Percentiles rank a stretch among this genome's conserved stretches.
Conservation (phyloP, 257 asterid species). For the Plantago major region DNA sequence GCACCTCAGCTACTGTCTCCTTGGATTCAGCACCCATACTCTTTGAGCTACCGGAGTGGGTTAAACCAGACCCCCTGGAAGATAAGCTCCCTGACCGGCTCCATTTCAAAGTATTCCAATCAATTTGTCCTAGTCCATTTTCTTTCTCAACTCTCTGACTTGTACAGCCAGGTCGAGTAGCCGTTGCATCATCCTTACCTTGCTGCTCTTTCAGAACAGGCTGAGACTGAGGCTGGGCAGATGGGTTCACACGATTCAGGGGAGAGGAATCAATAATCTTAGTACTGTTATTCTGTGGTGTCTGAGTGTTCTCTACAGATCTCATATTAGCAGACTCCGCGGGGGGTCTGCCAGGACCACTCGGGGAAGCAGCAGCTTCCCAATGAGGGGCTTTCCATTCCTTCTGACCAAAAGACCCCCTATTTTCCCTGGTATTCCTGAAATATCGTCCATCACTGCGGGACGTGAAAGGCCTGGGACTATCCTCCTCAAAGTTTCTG, state of each 20-base stretch:
- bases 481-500: conserved; percentile 65
- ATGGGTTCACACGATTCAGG: conserved; percentile 25
- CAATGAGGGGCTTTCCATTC: conserved; percentile 59
- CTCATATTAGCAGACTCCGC: conserved; percentile 44
- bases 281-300: conserved; percentile 24
- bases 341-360: conserved; percentile 52
- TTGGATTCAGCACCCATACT: conserved; percentile 39
- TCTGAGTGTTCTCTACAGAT: conserved; percentile 45
- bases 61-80: conserved; percentile 48
- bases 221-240: conserved; percentile 38
- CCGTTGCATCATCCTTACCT: conserved; percentile 33
- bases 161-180: conserved; percentile 29
- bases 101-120: conserved; percentile 64
- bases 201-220: conserved; percentile 39
- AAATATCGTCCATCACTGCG: conserved; percentile 60
- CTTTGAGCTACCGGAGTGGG: conserved; percentile 49
- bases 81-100: conserved; percentile 50
- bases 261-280: conserved; percentile 21
- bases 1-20: conserved; percentile 37
- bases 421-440: conserved; percentile 57
- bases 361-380: conserved; percentile 55
- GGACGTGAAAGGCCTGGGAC: conserved; percentile 43
- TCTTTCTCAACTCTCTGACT: conserved; percentile 54
- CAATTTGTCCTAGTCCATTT: conserved; percentile 47
- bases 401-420: conserved; percentile 66